These are phyloP conservation scores for Rhodotorula sp. DNA, from an alignment of 1,284 basidiomycete genomes.

Conservation along the genomic window DNA sequence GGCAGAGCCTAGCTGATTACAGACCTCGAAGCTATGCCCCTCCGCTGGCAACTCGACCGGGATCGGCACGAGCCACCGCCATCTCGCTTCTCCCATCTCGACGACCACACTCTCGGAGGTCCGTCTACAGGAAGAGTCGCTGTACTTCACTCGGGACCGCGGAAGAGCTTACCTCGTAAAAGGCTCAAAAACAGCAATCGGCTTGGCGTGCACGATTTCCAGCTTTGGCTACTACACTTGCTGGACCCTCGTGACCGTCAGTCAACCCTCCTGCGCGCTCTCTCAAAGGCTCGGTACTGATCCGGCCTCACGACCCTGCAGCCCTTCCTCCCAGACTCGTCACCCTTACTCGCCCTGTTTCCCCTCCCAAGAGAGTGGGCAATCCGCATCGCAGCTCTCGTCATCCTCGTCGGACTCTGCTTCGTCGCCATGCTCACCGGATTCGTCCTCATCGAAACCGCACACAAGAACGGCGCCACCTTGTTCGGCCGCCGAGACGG, in stretches of 20 bases:
- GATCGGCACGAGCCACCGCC: not conserved
- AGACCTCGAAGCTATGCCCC: not conserved
- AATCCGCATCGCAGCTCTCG: slow-evolving; percentile 19
- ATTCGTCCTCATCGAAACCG: slow-evolving; percentile 19
- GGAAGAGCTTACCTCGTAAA: too few species aligned
- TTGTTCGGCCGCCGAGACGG: not conserved
- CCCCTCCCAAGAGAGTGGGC: slow-evolving; percentile 28
- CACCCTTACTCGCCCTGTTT: slow-evolving; percentile 14
- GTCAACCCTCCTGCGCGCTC: not conserved
- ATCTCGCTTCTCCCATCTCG: not conserved
- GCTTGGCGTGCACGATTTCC: not conserved
- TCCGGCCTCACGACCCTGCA: not conserved
- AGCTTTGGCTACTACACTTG: slow-evolving; percentile 3
- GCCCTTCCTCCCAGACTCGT: slow-evolving; percentile 24
- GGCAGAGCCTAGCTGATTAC: not conserved
- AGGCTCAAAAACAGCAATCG: not conserved
- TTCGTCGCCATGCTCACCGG: slow-evolving; percentile 19
- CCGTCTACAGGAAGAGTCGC: not conserved
- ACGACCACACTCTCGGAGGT: slow-evolving; percentile 14
- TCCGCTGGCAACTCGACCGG: not conserved
- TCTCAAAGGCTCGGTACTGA: not conserved
- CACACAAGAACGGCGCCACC: not conserved
- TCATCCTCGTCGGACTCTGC: slow-evolving; percentile 22
- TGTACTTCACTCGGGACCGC: too few species aligned
- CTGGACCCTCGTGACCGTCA: slow-evolving; percentile 3